Conservation (phyloP, 768 basidiomycete genomes). For the Collybia sp. region DNA sequence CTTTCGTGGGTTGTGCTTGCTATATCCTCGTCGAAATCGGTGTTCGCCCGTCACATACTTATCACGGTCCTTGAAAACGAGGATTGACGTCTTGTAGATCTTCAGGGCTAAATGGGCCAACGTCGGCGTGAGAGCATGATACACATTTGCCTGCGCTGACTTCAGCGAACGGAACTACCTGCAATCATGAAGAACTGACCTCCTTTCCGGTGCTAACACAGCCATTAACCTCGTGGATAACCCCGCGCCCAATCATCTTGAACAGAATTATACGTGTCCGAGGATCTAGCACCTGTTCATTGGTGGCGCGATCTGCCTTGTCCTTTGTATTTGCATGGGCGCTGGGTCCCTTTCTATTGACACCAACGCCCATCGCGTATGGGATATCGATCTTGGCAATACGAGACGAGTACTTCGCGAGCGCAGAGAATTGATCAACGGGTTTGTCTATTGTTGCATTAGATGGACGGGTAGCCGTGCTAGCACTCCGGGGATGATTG, state of each 20-base stretch:
- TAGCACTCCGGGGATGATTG: slow-evolving; percentile 53
- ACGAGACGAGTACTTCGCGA: slow-evolving; percentile 74
- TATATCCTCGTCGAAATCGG: slow-evolving; percentile 90
- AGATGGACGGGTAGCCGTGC: slow-evolving; percentile 16
- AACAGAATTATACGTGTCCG: slow-evolving; percentile 92
- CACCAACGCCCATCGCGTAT: slow-evolving; percentile 63
- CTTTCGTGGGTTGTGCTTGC: slow-evolving; percentile 89
- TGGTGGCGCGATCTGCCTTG: slow-evolving; percentile 94
- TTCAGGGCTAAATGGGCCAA: slow-evolving; percentile 81
- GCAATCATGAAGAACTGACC: slow-evolving; percentile 36
- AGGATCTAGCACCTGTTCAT: slow-evolving; percentile 94
- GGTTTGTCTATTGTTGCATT: slow-evolving; percentile 49
- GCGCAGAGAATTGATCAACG: slow-evolving; percentile 65
- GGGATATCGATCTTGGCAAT: slow-evolving; percentile 73
- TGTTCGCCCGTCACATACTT: slow-evolving; percentile 95
- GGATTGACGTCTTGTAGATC: slow-evolving; percentile 97
- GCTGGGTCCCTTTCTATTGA: slow-evolving; percentile 90
- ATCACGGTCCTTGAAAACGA: slow-evolving; percentile 96
- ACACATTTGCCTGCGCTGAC: slow-evolving; percentile 81
- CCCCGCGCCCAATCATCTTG: slow-evolving; percentile 90
- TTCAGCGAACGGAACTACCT: background rate
- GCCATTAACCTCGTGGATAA: slow-evolving; percentile 89
- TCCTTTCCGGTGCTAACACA: slow-evolving; percentile 99
- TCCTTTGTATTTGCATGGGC: slow-evolving; percentile 89
- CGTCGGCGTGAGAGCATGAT: slow-evolving; percentile 70